These are phyloP conservation scores for Actinomucor elegans DNA, from an alignment of 371 early-diverging fungal genomes.

Conservation along the genomic window DNA sequence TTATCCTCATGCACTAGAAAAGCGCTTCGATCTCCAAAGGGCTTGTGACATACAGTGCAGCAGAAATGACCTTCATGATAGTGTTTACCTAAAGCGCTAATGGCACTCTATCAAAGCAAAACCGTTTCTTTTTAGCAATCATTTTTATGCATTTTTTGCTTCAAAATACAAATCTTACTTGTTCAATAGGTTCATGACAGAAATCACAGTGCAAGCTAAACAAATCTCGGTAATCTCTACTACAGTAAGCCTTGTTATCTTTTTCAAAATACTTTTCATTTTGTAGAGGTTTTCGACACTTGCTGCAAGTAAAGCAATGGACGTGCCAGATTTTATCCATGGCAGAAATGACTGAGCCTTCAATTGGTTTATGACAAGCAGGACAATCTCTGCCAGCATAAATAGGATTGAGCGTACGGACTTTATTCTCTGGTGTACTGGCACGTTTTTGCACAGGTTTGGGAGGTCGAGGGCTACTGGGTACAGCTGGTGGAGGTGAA, in stretches of 20 bases:
- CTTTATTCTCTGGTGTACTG: neutral
- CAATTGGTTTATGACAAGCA: constrained; percentile 13
- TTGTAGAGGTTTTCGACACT: constrained; percentile 14
- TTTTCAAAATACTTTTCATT: constrained; percentile 19
- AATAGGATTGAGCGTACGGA: constrained; percentile 7
- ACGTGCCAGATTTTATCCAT: constrained; percentile 22
- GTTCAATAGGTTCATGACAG: constrained; percentile 23
- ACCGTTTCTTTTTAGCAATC: too few species aligned
- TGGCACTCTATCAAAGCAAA: constrained; percentile 16
- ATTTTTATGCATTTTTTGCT: too few species aligned
- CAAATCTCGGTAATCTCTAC: constrained; percentile 12
- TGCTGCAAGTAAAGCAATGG: constrained; percentile 15
- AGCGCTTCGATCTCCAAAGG: constrained; percentile 14
- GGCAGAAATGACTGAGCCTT: constrained; percentile 21
- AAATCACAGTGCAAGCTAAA: constrained; percentile 21
- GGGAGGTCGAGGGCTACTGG: constrained; percentile 9
- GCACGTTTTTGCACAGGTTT: too few species aligned
- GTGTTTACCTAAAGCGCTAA: constrained; percentile 24
- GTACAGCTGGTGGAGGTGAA: constrained; percentile 12
- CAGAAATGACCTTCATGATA: constrained; percentile 27
- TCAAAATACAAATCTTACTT: constrained; percentile 2
- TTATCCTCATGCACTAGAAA: constrained; percentile 21
- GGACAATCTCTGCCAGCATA: constrained; percentile 23
- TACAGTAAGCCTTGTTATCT: constrained; percentile 15
- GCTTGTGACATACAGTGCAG: constrained; percentile 14